phyloP scores from a whole-genome alignment of 2,329 filamentous ascomycete genomes.

The Magnaporthiopsis rhizophila region DNA sequence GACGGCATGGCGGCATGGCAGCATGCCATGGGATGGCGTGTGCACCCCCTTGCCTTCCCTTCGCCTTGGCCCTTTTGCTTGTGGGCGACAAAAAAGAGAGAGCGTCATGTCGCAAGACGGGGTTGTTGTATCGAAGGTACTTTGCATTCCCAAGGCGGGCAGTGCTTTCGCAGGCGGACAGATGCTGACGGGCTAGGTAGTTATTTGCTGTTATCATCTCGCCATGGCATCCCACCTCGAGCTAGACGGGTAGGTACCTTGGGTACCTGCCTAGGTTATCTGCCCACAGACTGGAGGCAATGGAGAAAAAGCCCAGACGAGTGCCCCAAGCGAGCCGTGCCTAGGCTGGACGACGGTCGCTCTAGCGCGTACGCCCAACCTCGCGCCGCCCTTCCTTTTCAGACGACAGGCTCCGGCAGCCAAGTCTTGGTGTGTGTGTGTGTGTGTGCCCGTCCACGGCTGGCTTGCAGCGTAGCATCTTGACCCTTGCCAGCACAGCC shows the following conservation, averaged over 20 bases:
- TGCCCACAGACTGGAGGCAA: not conserved
- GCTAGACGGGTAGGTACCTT: too few species aligned
- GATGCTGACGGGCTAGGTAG: too few species aligned
- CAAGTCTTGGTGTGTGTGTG: not conserved
- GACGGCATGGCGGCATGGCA: not conserved
- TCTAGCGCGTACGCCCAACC: not conserved
- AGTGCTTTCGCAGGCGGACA: not conserved
- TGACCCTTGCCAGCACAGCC: too few species aligned
- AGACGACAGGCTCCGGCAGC: not conserved
- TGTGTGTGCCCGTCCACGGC: too few species aligned
- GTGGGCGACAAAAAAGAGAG: not conserved
- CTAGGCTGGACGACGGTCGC: not conserved
- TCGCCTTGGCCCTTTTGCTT: not conserved
- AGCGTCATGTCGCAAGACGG: not conserved
- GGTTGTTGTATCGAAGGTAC: not conserved
- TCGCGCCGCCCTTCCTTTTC: not conserved
- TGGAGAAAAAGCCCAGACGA: not conserved
- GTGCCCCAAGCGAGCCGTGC: not conserved
- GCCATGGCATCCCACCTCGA: not conserved
- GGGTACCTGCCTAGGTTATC: not conserved
- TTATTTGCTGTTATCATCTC: too few species aligned
- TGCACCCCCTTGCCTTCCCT: too few species aligned
- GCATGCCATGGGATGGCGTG: not conserved
- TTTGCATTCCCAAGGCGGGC: not conserved
- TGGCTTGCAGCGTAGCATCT: not conserved